These are phyloP conservation scores for Cercophora scortea DNA, from an alignment of 495 filamentous ascomycete genomes.

Conservation along the genomic window DNA sequence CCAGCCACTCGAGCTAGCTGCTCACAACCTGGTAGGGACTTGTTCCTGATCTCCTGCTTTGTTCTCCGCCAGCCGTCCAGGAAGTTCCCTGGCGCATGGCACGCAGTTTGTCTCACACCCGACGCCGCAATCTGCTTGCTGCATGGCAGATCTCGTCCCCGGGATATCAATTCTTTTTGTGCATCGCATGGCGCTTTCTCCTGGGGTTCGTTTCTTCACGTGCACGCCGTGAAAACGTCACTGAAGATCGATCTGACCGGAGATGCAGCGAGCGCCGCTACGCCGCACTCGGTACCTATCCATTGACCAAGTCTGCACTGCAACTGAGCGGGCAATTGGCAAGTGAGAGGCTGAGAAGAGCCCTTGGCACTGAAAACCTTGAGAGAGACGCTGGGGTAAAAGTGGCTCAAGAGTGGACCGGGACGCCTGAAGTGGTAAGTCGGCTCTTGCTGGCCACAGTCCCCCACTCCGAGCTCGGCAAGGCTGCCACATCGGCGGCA, in stretches of 20 bases:
- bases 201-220: too few species aligned
- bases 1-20: too few species aligned
- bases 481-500: too few species aligned
- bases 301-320: neutral
- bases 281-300: neutral
- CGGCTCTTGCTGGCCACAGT: neutral
- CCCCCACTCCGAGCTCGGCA: too few species aligned
- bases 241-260: neutral
- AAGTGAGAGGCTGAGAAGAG: slow-evolving; percentile 3
- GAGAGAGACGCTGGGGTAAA: neutral
- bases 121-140: too few species aligned
- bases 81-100: neutral
- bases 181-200: too few species aligned
- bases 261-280: neutral
- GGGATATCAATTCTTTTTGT: too few species aligned
- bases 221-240: too few species aligned
- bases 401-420: neutral
- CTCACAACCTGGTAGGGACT: too few species aligned
- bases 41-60: neutral
- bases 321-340: slow-evolving; percentile 5
- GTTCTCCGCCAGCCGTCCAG: neutral
- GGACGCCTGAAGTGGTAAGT: neutral
- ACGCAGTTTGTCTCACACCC: too few species aligned
- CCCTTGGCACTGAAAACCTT: slow-evolving; percentile 2
- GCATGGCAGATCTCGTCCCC: too few species aligned